Evolutionary conservation across 768 basidiomycete species (phyloP).

Genomic region (Lanmaoa rubissima): DNA sequence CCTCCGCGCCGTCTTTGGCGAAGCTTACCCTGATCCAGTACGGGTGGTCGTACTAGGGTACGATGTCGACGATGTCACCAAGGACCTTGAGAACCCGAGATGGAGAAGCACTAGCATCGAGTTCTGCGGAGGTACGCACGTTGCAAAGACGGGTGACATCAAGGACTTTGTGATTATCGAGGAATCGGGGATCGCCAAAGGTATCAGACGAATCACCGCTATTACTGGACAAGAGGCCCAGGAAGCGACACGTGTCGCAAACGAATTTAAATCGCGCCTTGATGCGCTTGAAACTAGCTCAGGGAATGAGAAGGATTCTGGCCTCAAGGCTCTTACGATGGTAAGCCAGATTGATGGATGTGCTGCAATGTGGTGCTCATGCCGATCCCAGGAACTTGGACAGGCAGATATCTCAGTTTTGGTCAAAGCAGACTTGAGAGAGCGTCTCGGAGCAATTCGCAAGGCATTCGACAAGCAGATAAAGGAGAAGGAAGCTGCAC

Average conservation of each 20-base stretch:
- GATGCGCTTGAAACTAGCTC: conserved; percentile 55
- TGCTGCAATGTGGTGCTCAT: neutral
- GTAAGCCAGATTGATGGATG: conserved; percentile 43
- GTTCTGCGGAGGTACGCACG: conserved; percentile 99
- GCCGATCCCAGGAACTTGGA: conserved; percentile 66
- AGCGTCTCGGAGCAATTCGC: conserved; percentile 65
- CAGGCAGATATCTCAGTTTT: conserved; percentile 88
- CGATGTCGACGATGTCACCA: conserved; percentile 80
- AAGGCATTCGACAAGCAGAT: conserved; percentile 82
- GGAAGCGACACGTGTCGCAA: conserved; percentile 69
- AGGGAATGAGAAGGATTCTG: conserved; percentile 85
- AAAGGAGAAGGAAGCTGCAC: conserved; percentile 76
- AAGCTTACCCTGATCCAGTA: conserved; percentile 97
- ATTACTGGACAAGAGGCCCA: conserved; percentile 94
- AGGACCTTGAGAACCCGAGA: conserved; percentile 83
- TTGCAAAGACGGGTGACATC: conserved; percentile 95
- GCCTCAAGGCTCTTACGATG: conserved; percentile 74
- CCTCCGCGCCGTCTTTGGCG: conserved; percentile 94
- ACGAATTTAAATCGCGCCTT: conserved; percentile 59
- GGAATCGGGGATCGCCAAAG: conserved; percentile 97
- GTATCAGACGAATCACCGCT: conserved; percentile 91
- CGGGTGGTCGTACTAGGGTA: conserved; percentile 91
- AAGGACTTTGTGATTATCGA: conserved; percentile 94
- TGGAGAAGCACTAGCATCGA: conserved; percentile 93
- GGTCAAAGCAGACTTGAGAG: conserved; percentile 75